Conservation (phyloP, 2,329 filamentous ascomycete genomes). For the Monilinia laxa region DNA sequence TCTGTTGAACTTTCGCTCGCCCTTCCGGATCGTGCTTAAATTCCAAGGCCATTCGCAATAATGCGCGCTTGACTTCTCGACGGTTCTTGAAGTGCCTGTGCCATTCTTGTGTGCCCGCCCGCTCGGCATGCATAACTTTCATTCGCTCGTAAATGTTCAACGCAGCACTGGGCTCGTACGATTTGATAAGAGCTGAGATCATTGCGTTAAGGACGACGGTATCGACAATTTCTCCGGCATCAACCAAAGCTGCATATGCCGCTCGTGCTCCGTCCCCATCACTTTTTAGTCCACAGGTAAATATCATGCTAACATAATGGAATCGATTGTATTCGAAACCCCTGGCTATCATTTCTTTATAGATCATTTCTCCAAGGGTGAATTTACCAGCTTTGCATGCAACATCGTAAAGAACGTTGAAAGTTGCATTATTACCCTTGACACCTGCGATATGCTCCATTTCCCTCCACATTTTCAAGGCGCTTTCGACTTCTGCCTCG, state of each 20-base stretch:
- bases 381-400: constrained; percentile 85
- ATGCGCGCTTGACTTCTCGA: constrained; percentile 49
- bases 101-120: constrained; percentile 34
- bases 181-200: constrained; percentile 73
- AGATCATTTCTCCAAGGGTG: constrained; percentile 77
- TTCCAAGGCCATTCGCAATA: constrained; percentile 59
- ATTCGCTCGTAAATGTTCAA: constrained; percentile 81
- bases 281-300: constrained; percentile 73
- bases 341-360: constrained; percentile 74
- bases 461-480: constrained; percentile 78
- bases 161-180: constrained; percentile 73
- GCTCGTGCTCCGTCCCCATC: constrained; percentile 73
- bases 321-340: constrained; percentile 70
- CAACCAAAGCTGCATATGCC: constrained; percentile 81
- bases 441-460: constrained; percentile 77
- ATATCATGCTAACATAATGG: constrained; percentile 78
- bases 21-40: constrained; percentile 57
- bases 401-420: constrained; percentile 89
- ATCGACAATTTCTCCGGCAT: constrained; percentile 83
- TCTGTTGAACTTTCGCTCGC: constrained; percentile 55
- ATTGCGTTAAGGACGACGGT: constrained; percentile 84
- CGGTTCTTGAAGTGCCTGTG: constrained; percentile 42
- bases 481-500: constrained; percentile 61
- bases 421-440: constrained; percentile 72
- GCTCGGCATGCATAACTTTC: constrained; percentile 52